These are phyloP conservation scores for Lactarius psammicola DNA, from an alignment of 768 basidiomycete species.

Conservation along the genomic window DNA sequence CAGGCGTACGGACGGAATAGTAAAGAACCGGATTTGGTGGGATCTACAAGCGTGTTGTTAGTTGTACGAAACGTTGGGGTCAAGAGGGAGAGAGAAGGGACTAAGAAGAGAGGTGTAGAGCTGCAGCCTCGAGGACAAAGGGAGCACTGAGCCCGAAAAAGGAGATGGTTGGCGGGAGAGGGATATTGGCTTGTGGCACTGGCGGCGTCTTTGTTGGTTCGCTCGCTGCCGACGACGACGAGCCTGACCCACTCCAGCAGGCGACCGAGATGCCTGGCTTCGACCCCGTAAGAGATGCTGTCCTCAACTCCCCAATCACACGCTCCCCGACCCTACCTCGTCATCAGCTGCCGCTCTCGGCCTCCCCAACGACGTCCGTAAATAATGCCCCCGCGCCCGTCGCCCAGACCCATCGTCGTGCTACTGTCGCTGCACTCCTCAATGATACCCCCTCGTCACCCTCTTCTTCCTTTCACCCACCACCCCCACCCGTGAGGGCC, in stretches of 20 bases:
- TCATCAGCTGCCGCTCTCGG: constrained; percentile 29
- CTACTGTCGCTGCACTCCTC: constrained; percentile 76
- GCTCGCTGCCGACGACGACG: constrained; percentile 22
- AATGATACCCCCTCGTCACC: constrained; percentile 51
- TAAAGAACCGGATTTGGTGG: constrained; percentile 18
- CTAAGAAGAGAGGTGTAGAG: neutral
- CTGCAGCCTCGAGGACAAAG: constrained; percentile 16
- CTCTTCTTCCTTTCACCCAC: constrained; percentile 27
- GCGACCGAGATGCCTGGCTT: constrained; percentile 58
- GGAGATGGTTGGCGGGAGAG: constrained; percentile 16
- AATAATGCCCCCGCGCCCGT: constrained; percentile 38
- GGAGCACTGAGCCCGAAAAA: constrained; percentile 26
- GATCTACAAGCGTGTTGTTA: constrained; percentile 16
- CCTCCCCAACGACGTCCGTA: constrained; percentile 39
- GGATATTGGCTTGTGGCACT: constrained; percentile 14
- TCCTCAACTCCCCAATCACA: constrained; percentile 70
- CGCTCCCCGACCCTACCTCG: constrained; percentile 42
- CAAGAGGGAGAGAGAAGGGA: neutral
- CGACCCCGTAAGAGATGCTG: constrained; percentile 86
- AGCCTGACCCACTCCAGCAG: constrained; percentile 8
- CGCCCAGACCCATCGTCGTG: constrained; percentile 48
- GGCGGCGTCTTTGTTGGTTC: constrained; percentile 1
- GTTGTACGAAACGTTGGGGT: neutral
- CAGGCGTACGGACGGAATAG: constrained; percentile 12
- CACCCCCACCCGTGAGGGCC: constrained; percentile 23